Evolutionary conservation across 768 basidiomycete species (phyloP).

Genomic region (Saitozyma sp.): DNA sequence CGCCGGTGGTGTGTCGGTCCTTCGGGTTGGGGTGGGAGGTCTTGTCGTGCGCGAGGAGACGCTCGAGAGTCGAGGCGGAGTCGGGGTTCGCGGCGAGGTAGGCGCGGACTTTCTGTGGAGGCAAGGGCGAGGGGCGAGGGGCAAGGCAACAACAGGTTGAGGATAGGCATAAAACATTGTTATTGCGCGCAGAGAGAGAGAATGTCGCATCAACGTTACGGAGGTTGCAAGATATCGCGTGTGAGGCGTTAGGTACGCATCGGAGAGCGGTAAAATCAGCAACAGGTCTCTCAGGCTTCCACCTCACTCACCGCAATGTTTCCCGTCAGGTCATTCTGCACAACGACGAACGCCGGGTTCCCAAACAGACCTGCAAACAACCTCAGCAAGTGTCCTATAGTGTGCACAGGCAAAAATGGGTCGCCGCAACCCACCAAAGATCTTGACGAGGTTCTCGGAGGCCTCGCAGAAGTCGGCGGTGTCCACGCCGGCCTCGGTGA

Average conservation of each 20-base stretch:
- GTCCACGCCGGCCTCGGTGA: slow-evolving; percentile 83
- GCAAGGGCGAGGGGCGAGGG: background rate
- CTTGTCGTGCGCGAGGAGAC: slow-evolving; percentile 79
- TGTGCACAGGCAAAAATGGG: background rate
- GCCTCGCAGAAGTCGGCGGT: slow-evolving; percentile 86
- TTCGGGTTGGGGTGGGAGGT: slow-evolving; percentile 66
- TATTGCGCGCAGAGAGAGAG: background rate
- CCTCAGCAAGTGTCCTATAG: background rate
- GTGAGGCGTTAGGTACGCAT: background rate
- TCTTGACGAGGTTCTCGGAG: slow-evolving; percentile 76
- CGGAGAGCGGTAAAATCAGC: background rate
- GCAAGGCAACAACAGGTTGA: background rate
- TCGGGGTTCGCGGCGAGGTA: slow-evolving; percentile 69
- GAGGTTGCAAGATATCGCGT: background rate
- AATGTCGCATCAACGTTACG: background rate
- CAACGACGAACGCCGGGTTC: slow-evolving; percentile 75
- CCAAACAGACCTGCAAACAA: slow-evolving; percentile 71
- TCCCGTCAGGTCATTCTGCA: slow-evolving; percentile 81
- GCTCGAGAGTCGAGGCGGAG: slow-evolving; percentile 75
- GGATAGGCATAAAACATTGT: too few species aligned
- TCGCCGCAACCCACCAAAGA: slow-evolving; percentile 69
- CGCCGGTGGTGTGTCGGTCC: slow-evolving; percentile 75
- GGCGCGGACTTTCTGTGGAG: slow-evolving; percentile 79
- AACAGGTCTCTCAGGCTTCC: background rate
- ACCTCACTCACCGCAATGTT: slow-evolving; percentile 76